Evolutionary conservation across 2,329 filamentous ascomycete genomes (phyloP), one percentile per base, ranked within the genome.

Genomic region (Talaromyces sp.): DNA sequence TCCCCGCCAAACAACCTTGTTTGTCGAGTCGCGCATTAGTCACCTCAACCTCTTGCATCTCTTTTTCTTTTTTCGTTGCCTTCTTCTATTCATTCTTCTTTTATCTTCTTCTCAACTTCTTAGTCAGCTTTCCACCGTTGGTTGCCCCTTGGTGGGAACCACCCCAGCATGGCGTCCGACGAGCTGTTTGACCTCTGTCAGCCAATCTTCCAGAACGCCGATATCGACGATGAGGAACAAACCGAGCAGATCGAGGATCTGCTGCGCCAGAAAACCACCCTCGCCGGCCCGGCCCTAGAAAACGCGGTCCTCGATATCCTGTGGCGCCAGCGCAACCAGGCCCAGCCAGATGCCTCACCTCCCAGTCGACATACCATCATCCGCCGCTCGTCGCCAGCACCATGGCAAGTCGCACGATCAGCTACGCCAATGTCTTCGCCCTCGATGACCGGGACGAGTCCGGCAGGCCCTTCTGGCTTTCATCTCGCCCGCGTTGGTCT

Each of bases 171-270:
- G 93, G 88, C 96, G 65, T 91, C 92, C 69, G 92, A 96, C 82
- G 87, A 92, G 70, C 87, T 92, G 61, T 96, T 93, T 82, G 91
- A 96, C 69, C 84, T 93, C 71, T 96, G 91, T 76, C 85, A 93
- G 73, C 90, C 91, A 58, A 84, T 96, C 71, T 84, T 97, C 65
- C 87, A 92, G 78, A 88, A 96, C 77, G 78, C 85, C 60, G 82
- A 83, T 61, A 81, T 96, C 65, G 90, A 95, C 67, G 93, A 96
- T 64, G 93, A 97, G 77, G 92, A 96, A 72, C 95, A 92, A 81
- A 92, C 91, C 60, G 92, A 96, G 77, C 89, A 85, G 77, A 81
- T 97, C 61, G 92, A 96, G 78, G 89, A 91, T 67, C 81, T 96
- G 58, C 81, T 96, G 69, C 88, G 86, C 75, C 88, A 87, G 67